Conservation (phyloP, 306 rosid species). For the Citrullus colocynthis region DNA sequence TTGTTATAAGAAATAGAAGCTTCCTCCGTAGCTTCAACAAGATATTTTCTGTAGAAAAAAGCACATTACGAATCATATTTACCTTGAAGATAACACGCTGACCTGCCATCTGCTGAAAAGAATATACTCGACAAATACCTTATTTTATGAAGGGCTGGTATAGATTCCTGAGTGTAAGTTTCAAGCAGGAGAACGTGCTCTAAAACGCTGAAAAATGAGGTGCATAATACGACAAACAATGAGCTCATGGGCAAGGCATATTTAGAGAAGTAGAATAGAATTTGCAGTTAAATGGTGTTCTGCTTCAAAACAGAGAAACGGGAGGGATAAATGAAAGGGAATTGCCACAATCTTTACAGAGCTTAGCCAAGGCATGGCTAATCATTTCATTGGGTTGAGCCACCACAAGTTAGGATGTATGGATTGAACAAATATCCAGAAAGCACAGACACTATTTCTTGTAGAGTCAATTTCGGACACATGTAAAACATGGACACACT, state of each 20-base stretch:
- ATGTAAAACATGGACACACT: not conserved
- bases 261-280: not conserved
- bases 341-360: not conserved
- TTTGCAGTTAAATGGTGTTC: not conserved
- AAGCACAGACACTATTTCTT: not conserved
- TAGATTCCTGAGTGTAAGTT: slow-evolving; percentile 74
- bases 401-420: not conserved
- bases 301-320: not conserved
- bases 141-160: slow-evolving; percentile 77
- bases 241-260: not conserved
- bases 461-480: not conserved
- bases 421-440: not conserved
- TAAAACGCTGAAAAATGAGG: slow-evolving; percentile 44
- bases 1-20: slow-evolving; percentile 73
- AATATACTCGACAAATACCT: slow-evolving; percentile 28
- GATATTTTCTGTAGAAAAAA: slow-evolving; percentile 52
- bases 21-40: slow-evolving; percentile 80
- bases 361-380: not conserved
- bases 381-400: not conserved
- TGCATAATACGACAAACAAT: slow-evolving; percentile 5
- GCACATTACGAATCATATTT: not conserved
- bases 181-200: slow-evolving; percentile 59
- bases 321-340: not conserved
- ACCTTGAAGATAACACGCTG: not conserved
- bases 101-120: slow-evolving; percentile 9